Conservation (phyloP, 352 stramenopile species). For the Nothophytophthora sp. region DNA sequence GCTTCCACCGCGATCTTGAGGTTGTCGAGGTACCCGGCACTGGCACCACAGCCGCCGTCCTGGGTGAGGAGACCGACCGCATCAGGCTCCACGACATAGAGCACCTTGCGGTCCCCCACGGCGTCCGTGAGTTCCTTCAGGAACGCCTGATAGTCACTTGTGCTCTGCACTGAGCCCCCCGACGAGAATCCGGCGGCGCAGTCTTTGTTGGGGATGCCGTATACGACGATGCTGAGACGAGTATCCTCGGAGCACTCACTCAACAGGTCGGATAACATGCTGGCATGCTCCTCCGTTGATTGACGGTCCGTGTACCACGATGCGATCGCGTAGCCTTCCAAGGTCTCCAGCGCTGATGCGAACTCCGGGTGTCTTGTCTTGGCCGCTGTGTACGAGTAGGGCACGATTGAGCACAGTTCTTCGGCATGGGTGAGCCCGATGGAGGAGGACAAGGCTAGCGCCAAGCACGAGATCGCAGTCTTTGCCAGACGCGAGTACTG, state of each 20-base stretch:
- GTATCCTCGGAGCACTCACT: constrained; percentile 28
- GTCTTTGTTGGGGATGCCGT: constrained; percentile 66
- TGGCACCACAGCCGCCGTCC: constrained; percentile 36
- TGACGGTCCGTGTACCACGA: constrained; percentile 57
- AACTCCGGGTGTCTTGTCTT: constrained; percentile 36
- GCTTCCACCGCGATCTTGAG: constrained; percentile 41
- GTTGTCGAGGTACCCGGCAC: constrained; percentile 46
- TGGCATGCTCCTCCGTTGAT: constrained; percentile 14
- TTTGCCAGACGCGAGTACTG: constrained; percentile 1
- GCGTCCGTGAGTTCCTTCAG: constrained; percentile 34
- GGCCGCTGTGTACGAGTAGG: constrained; percentile 25
- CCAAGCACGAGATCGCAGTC: constrained; percentile 3
- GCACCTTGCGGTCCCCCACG: constrained; percentile 46
- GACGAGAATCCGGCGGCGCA: constrained; percentile 46
- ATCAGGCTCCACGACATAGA: constrained; percentile 65
- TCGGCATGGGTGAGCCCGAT: constrained; percentile 6
- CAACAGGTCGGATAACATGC: constrained; percentile 28
- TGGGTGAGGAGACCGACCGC: constrained; percentile 47
- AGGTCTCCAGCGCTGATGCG: constrained; percentile 26
- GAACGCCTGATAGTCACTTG: constrained; percentile 42
- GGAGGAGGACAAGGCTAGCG: not conserved
- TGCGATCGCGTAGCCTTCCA: constrained; percentile 44
- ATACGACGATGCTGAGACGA: constrained; percentile 53
- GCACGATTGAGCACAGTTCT: constrained; percentile 33
- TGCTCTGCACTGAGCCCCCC: constrained; percentile 27